Conservation (phyloP, 2,329 filamentous ascomycete genomes). For the Tolypocladium inflatum region DNA sequence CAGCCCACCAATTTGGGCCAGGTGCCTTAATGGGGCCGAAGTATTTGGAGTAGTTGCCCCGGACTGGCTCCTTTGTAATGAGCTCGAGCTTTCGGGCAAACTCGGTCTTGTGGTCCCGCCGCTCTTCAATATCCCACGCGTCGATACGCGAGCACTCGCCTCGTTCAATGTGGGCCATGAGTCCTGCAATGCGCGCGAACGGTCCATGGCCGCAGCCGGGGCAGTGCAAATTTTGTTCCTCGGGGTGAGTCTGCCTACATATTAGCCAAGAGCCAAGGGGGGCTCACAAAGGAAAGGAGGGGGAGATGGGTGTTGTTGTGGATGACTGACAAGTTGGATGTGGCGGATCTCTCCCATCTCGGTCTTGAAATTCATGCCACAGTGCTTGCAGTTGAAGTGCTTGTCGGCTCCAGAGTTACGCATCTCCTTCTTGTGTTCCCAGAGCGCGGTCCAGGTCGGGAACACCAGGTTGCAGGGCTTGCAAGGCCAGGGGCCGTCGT, state of each 20-base stretch:
- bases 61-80: conserved; percentile 15
- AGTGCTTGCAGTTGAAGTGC: conserved; percentile 28
- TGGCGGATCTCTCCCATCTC: conserved; percentile 21
- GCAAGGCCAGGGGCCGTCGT: conserved; percentile 14
- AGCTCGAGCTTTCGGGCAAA: conserved; percentile 21
- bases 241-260: conserved; percentile 6
- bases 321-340: conserved; percentile 21
- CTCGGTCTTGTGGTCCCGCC: conserved; percentile 25
- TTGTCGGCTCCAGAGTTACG: conserved; percentile 9
- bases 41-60: conserved; percentile 16
- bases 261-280: neutral
- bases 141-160: conserved; percentile 27
- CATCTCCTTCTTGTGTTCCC: conserved; percentile 20
- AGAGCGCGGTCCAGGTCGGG: conserved; percentile 11
- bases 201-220: conserved; percentile 31
- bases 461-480: conserved; percentile 19
- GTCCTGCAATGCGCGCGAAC: conserved; percentile 25
- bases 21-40: conserved; percentile 4
- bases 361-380: conserved; percentile 25
- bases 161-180: conserved; percentile 37
- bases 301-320: neutral
- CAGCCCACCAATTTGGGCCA: neutral
- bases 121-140: conserved; percentile 18
- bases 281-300: neutral
- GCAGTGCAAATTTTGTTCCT: conserved; percentile 32